Evolutionary conservation across 257 asterid genomes (phyloP).

Genomic region (Cynanchum wilfordii): DNA sequence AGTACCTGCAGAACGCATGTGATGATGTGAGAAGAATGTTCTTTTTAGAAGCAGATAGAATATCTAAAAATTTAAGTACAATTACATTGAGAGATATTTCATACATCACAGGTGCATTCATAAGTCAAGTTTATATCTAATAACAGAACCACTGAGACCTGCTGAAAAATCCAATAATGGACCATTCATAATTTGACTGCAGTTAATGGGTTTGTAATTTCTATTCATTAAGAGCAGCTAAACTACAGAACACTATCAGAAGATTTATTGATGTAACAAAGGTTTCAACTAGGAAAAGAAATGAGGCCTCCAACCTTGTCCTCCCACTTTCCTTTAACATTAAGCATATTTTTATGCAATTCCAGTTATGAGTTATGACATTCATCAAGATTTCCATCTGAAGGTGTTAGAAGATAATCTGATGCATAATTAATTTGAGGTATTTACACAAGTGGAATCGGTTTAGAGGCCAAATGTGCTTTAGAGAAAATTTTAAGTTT

Average conservation of each 20-base stretch:
- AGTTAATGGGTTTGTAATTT: not conserved
- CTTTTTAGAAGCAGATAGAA: not conserved
- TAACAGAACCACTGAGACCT: not conserved
- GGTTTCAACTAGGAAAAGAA: not conserved
- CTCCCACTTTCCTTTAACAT: not conserved
- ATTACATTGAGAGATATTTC: not conserved
- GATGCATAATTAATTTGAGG: not conserved
- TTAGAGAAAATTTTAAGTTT: not conserved
- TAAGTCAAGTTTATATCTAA: too few relatives aligned
- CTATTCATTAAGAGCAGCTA: not conserved
- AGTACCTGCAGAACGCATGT: slow-evolving; percentile 47
- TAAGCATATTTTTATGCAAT: not conserved
- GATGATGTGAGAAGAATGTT: not conserved
- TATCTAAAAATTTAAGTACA: not conserved
- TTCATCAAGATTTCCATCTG: not conserved
- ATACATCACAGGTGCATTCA: not conserved
- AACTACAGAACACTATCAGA: not conserved
- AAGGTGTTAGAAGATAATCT: not conserved
- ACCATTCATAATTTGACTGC: not conserved
- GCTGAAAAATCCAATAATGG: not conserved
- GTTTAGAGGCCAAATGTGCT: too few relatives aligned
- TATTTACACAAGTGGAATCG: not conserved
- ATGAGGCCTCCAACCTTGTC: not conserved
- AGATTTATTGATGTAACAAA: not conserved
- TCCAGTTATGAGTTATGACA: not conserved